Evolutionary conservation across 148 eudicot genomes (phyloP).

Genomic region (Amaranthus palmeri): DNA sequence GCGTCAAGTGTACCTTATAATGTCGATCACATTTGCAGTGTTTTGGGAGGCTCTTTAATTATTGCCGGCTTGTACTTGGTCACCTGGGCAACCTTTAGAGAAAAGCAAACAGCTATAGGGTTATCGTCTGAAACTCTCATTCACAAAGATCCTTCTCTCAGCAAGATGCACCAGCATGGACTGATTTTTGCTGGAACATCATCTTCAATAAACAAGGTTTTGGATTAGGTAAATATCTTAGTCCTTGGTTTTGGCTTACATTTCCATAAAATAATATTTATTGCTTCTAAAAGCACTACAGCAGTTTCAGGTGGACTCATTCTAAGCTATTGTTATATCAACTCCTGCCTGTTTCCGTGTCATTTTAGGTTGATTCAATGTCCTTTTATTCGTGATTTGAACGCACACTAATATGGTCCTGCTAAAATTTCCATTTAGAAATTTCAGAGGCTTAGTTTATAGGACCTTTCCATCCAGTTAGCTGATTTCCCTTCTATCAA

Average conservation of each 20-base stretch:
- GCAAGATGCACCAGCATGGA: slow-evolving; percentile 41
- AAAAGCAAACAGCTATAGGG: slow-evolving; percentile 44
- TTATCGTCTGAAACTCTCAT: slow-evolving; percentile 56
- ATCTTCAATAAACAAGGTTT: slow-evolving; percentile 45
- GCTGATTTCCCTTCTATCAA: no score
- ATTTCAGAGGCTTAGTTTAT: no score
- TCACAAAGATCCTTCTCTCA: slow-evolving; percentile 39
- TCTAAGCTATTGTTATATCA: no score
- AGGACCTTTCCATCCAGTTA: no score
- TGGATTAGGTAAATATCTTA: slow-evolving; percentile 44
- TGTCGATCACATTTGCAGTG: slow-evolving; percentile 43
- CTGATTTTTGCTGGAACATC: slow-evolving; percentile 51
- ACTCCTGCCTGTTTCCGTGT: no score
- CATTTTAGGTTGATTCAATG: no score
- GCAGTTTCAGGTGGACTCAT: no score
- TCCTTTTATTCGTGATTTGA: no score
- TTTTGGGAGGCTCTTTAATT: slow-evolving; percentile 71
- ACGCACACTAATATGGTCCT: no score
- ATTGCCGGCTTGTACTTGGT: slow-evolving; percentile 88
- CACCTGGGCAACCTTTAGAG: slow-evolving; percentile 77
- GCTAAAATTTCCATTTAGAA: no score
- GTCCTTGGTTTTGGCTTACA: background rate
- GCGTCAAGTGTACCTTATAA: background rate
- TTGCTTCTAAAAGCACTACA: background rate
- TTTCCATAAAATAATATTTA: background rate